Conservation (phyloP, 768 basidiomycete species). For the Lactarius psammicola region DNA sequence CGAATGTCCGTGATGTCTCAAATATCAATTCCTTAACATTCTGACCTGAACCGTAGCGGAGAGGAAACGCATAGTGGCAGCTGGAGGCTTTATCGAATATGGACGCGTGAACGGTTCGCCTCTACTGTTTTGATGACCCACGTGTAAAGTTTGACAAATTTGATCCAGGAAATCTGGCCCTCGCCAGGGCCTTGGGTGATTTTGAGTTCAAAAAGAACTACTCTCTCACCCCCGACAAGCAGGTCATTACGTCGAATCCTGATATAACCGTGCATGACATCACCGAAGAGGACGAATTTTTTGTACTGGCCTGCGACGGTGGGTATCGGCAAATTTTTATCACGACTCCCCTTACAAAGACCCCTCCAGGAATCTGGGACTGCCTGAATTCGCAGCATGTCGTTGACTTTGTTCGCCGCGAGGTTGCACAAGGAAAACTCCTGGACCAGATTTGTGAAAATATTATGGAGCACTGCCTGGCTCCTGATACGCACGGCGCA, state of each 20-base stretch:
- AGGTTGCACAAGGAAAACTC: slow-evolving; percentile 74
- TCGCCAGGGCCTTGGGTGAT: slow-evolving; percentile 94
- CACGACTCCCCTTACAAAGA: slow-evolving; percentile 19
- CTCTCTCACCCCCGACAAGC: slow-evolving; percentile 74
- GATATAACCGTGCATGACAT: slow-evolving; percentile 82
- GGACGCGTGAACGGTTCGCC: slow-evolving; percentile 89
- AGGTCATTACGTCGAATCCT: slow-evolving; percentile 94
- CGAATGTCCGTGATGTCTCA: slow-evolving; percentile 51
- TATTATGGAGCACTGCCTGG: slow-evolving; percentile 90
- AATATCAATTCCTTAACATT: slow-evolving; percentile 12
- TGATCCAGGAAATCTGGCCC: slow-evolving; percentile 81
- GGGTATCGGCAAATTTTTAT: slow-evolving; percentile 30
- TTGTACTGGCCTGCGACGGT: slow-evolving; percentile 98
- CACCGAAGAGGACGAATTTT: slow-evolving; percentile 89
- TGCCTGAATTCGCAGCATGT: slow-evolving; percentile 92
- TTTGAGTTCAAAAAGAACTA: slow-evolving; percentile 99
- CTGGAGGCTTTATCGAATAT: slow-evolving; percentile 95
- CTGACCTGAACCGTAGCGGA: slow-evolving; percentile 53
- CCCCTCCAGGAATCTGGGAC: slow-evolving; percentile 90
- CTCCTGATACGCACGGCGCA: slow-evolving; percentile 88
- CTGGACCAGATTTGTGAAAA: slow-evolving; percentile 84
- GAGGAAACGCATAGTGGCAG: slow-evolving; percentile 78
- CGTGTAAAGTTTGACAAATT: slow-evolving; percentile 7
- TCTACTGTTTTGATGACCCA: neutral
- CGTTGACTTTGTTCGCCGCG: slow-evolving; percentile 81